These are phyloP conservation scores for Torrubiellomyces zombiae DNA, from an alignment of 2,329 filamentous ascomycete genomes.

Conservation along the genomic window DNA sequence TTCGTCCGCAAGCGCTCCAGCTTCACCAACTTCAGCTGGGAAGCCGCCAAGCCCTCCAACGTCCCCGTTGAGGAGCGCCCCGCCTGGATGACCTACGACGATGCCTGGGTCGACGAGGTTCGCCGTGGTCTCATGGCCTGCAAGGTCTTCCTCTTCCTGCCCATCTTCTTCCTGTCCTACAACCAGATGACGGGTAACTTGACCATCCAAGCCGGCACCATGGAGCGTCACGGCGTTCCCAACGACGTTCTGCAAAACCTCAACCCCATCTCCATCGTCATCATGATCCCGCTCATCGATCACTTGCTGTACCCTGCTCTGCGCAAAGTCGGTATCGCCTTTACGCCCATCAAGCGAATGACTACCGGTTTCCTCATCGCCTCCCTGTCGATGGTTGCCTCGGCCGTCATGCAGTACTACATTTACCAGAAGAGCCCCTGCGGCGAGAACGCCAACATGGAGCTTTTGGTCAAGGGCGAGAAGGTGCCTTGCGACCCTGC, in stretches of 20 bases:
- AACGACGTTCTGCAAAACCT: slow-evolving; percentile 67
- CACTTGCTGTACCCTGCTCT: slow-evolving; percentile 52
- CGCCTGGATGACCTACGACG: slow-evolving; percentile 66
- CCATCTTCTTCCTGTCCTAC: slow-evolving; percentile 43
- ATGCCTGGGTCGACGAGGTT: slow-evolving; percentile 69
- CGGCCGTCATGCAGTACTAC: slow-evolving; percentile 40
- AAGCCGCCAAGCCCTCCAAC: slow-evolving; percentile 49
- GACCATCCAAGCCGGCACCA: slow-evolving; percentile 46
- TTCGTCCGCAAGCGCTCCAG: slow-evolving; percentile 47
- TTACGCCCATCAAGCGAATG: slow-evolving; percentile 65
- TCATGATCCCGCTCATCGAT: slow-evolving; percentile 59
- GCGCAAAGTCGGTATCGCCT: slow-evolving; percentile 43
- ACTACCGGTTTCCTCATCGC: slow-evolving; percentile 51
- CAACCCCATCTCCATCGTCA: slow-evolving; percentile 57
- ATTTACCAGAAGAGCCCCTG: slow-evolving; percentile 50
- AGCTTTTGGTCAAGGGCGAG: slow-evolving; percentile 6
- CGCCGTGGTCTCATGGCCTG: slow-evolving; percentile 52
- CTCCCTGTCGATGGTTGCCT: slow-evolving; percentile 41
- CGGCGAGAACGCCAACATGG: slow-evolving; percentile 31
- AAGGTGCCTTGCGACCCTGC: slow-evolving; percentile 33
- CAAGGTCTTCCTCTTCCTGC: slow-evolving; percentile 55
- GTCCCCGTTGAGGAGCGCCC: slow-evolving; percentile 40
- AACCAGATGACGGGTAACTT: slow-evolving; percentile 45
- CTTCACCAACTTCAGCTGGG: slow-evolving; percentile 52
- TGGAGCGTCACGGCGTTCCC: slow-evolving; percentile 53